phyloP scores from a whole-genome alignment of 2,329 filamentous ascomycete genomes.

The Fusarium tuaranense region DNA sequence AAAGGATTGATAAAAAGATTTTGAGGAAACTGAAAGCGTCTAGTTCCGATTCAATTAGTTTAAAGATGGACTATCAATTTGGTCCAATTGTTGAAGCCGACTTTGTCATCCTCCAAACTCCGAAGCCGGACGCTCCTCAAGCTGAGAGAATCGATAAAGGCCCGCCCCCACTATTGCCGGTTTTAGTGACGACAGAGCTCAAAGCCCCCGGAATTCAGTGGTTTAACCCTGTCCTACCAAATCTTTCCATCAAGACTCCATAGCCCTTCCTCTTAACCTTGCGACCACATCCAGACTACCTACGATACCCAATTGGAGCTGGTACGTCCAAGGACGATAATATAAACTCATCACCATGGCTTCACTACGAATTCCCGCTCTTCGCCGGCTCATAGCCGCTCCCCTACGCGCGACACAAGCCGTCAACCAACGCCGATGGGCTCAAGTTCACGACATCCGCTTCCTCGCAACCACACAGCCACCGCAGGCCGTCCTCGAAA shows the following conservation, averaged over 20 bases:
- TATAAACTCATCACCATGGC: conserved; percentile 55
- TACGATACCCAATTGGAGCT: conserved; percentile 2
- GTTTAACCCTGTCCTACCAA: conserved; percentile 23
- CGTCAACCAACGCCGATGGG: conserved; percentile 81
- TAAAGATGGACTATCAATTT: conserved; percentile 25
- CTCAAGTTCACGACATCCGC: conserved; percentile 90
- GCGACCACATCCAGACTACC: neutral
- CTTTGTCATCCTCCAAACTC: conserved; percentile 44
- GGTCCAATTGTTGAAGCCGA: conserved; percentile 37
- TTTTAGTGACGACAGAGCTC: conserved; percentile 37
- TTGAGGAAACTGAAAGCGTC: neutral
- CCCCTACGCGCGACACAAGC: conserved; percentile 49
- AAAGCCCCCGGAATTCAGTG: conserved; percentile 22
- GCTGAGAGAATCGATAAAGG: conserved; percentile 1
- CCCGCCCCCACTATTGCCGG: conserved; percentile 34
- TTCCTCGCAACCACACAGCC: conserved; percentile 85
- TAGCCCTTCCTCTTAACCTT: neutral
- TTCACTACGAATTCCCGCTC: conserved; percentile 58
- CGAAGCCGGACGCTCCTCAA: conserved; percentile 41
- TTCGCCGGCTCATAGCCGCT: conserved; percentile 59
- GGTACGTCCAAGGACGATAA: conserved; percentile 8
- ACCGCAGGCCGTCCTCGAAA: conserved; percentile 78
- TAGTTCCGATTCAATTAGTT: neutral
- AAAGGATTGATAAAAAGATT: neutral
- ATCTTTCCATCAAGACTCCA: conserved; percentile 20